Base-by-base conservation (phyloP, 2,329 filamentous ascomycete species). In the Calonectria hongkongensis region DNA sequence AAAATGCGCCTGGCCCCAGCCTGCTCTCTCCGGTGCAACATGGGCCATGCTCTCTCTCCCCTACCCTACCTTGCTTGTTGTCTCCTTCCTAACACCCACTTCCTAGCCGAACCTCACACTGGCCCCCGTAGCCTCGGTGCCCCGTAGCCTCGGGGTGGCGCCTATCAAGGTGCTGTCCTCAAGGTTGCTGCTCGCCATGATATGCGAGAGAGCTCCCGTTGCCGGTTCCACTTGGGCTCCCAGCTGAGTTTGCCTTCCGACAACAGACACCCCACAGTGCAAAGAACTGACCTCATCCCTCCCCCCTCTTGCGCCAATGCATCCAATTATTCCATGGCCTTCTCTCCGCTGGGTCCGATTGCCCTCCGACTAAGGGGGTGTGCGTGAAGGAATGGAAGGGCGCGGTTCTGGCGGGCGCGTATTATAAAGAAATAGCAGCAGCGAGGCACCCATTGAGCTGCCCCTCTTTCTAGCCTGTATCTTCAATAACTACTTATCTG, bases 271-370 rank as follows among this genome's bases (percentile, higher is more conserved):
- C 78, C 77, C 78, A 78, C 70, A n/a, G 48, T 30, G 30, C 41
- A 48, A 21, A 25, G 50, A 43, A 78, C 76, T 79, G 78, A 79
- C 75, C 75, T 79, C 78, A 79, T 79, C 68, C 39, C 45, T 47
- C 66, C 68, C 73, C 71, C 63, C 70, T 76, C 74, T 74, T 74
- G 73, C 74, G 73, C 74, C 74, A 76, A 73, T 76, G 66, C 45
- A 62, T 60, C 68, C 62, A 66, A 65, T 68, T 70, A 64, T 75
- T 76, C 70, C 73, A 72, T 75, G 70, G 70, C 66, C 66, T 78
- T 78, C 73, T 77, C 73, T 74, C 54, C 77, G 72, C 73, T 72
- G 33, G 43, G 72, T 78, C 71, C 74, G 73, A 72, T 77, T 65
- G 72, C 68, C 70, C 72, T 73, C 77, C 78, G 76, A 79, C 43